A percentile compares a stretch with the other conserved stretches of the same genome.
Conservation (phyloP, 352 stramenopile genomes). For the Globisporangium cederbergense region DNA sequence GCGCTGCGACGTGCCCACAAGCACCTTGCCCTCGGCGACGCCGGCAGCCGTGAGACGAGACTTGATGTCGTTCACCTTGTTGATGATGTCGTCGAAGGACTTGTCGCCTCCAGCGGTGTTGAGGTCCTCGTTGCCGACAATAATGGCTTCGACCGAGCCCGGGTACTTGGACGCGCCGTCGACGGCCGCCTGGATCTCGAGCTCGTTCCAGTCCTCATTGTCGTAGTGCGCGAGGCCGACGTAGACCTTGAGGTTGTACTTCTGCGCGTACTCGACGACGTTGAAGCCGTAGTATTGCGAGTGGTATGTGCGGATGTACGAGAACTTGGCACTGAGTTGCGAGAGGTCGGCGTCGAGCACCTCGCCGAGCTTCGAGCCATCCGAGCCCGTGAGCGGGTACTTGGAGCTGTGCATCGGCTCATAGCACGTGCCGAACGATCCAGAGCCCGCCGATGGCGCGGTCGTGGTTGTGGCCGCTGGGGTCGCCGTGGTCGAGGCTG, state of each 20-base stretch:
- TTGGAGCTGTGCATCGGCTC: conserved; percentile 44
- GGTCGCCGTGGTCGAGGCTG: not conserved
- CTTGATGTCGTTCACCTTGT: conserved; percentile 29
- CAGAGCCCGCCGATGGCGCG: not conserved
- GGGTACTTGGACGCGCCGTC: conserved; percentile 42
- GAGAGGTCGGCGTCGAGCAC: conserved; percentile 43
- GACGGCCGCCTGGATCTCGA: conserved; percentile 38
- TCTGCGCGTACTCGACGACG: conserved; percentile 37
- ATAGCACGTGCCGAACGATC: conserved; percentile 40
- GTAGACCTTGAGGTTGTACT: conserved; percentile 55
- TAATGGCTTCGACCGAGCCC: conserved; percentile 37
- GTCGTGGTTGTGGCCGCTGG: conserved; percentile 1
- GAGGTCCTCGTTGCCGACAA: conserved; percentile 52
- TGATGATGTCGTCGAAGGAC: conserved; percentile 28
- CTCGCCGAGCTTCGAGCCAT: conserved; percentile 21
- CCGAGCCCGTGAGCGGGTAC: conserved; percentile 40
- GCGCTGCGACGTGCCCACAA: conserved; percentile 47
- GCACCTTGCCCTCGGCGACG: conserved; percentile 33
- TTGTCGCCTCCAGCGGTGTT: conserved; percentile 17
- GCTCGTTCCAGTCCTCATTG: conserved; percentile 42
- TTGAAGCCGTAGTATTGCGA: conserved; percentile 48
- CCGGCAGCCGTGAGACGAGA: conserved; percentile 18
- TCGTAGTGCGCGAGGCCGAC: conserved; percentile 42
- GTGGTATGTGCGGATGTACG: conserved; percentile 59
- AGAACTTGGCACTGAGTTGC: conserved; percentile 42